Conservation (phyloP, 148 eudicot genomes). For the Nepenthes gracilis region DNA sequence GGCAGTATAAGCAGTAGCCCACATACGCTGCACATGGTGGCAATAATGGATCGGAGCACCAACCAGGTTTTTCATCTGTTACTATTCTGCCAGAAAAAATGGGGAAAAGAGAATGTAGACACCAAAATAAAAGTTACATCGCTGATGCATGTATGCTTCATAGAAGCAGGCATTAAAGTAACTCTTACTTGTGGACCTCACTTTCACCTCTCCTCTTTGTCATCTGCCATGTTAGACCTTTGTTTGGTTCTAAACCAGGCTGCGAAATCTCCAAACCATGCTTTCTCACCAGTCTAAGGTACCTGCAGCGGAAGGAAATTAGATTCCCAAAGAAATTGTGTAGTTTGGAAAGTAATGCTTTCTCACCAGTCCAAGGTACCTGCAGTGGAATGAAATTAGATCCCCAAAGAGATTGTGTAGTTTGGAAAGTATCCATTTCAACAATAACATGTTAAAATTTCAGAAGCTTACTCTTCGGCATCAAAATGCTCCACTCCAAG, state of each 20-base stretch:
- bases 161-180: not conserved
- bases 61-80: constrained; percentile 69
- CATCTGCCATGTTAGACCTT: constrained; percentile 83
- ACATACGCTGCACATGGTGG: constrained; percentile 98
- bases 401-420: too few species aligned
- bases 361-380: not conserved
- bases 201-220: constrained; percentile 49
- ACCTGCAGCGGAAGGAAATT: constrained; percentile 25
- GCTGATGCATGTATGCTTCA: not conserved
- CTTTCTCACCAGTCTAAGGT: constrained; percentile 50
- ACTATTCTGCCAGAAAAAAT: constrained; percentile 16
- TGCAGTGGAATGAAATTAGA: too few species aligned
- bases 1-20: not conserved
- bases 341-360: not conserved
- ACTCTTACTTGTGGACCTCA: constrained; percentile 82
- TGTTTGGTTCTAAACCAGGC: constrained; percentile 64
- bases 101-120: not conserved
- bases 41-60: constrained; percentile 66
- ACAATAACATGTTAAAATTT: not conserved
- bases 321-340: not conserved
- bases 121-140: not conserved
- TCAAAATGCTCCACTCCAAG: constrained; percentile 67
- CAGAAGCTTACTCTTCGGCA: constrained; percentile 43
- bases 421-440: too few species aligned
- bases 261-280: constrained; percentile 83